These are phyloP conservation scores for Hypoxylon fuscum DNA, from an alignment of 495 filamentous ascomycete species.

Conservation along the genomic window DNA sequence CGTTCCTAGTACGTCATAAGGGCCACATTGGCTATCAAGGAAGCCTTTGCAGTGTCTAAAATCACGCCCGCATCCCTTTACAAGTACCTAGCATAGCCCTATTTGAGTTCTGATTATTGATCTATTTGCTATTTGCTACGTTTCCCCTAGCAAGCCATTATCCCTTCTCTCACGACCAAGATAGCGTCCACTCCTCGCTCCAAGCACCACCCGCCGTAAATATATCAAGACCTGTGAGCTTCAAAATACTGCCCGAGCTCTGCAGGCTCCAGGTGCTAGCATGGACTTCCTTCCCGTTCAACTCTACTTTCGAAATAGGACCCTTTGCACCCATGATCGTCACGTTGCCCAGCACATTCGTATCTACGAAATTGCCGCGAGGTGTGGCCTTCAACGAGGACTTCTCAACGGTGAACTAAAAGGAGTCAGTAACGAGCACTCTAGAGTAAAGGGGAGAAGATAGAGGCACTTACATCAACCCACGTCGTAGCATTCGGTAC, in stretches of 20 bases:
- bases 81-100: too few relatives aligned
- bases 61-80: too few relatives aligned
- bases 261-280: conserved; percentile 59
- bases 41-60: too few relatives aligned
- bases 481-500: conserved; percentile 63
- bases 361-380: conserved; percentile 66
- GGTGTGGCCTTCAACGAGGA: conserved; percentile 57
- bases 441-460: background rate
- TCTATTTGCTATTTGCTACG: too few relatives aligned
- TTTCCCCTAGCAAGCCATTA: background rate
- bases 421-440: conserved; percentile 8
- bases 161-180: conserved; percentile 54
- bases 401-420: conserved; percentile 59
- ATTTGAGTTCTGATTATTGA: background rate
- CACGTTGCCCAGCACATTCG: conserved; percentile 69
- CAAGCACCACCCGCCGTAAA: conserved; percentile 65
- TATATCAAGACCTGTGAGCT: conserved; percentile 59
- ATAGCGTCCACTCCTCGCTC: conserved; percentile 64
- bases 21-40: background rate
- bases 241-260: conserved; percentile 55
- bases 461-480: conserved; percentile 58
- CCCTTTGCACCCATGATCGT: conserved; percentile 70
- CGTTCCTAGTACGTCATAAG: background rate
- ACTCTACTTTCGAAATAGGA: conserved; percentile 53
- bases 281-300: conserved; percentile 60